Base-by-base conservation (phyloP, 345 rosid genomes). In the Eucalyptus marginata region DNA sequence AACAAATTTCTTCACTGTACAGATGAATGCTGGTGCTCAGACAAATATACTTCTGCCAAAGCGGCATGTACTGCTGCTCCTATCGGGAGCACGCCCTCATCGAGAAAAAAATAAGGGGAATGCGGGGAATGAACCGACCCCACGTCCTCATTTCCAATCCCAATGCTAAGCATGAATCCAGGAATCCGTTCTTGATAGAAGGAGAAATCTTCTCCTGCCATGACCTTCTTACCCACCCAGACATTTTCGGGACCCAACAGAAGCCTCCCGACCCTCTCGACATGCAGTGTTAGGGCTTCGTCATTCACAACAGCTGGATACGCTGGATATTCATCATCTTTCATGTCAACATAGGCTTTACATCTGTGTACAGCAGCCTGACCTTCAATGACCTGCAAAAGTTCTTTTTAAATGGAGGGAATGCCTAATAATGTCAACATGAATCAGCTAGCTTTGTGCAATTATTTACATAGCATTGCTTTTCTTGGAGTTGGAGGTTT, bases 131-230 rank as follows among this genome's bases (percentile, higher is more conserved):
- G 95, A 89, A 94, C 89, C 22, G 97, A 93, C 49, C 98, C 99
- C 51, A 92, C 85, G n/a, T 93, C 92, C 89, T 96, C 94, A 22
- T 95, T 95, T 91, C 92, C 90, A 36, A 95, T 96, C 87, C 99
- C 99, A 43, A 97, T 92, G 91, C 92, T 49, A 18, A 96, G 87
- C 94, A 93, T 93, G 88, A 93, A 93, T 87, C 99, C 99, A 14
- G 97, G 99, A 88, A 96, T 93, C 91, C 36, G 16, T 89, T 96
- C 94, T 92, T 95, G 97, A 89, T 95, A 96, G 91, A 96, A 96
- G 59, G 97, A 93, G 86, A 97, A 97, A 90, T 96, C 99, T 92
- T 96, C 99, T 8, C 98, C 98, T 0, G 95, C 98, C 97, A 96
- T 94, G 51, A 94, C 87, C 89, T 93, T 96, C 18, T 79, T 14